These are phyloP conservation scores for Petrea volubilis DNA, from an alignment of 257 asterid species.

Conservation along the genomic window DNA sequence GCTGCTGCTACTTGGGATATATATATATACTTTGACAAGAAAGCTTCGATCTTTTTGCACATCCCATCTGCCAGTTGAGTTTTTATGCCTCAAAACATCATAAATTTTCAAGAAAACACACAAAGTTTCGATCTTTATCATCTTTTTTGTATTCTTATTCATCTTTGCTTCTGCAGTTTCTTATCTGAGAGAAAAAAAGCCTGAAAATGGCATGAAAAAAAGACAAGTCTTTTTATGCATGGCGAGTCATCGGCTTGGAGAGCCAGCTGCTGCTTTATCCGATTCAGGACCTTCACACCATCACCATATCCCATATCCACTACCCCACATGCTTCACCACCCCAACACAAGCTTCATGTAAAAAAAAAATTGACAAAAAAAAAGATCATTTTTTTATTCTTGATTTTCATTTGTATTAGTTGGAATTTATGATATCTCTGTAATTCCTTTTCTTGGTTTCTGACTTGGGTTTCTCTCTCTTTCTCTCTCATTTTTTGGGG, in stretches of 20 bases:
- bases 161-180: not conserved
- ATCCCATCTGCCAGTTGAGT: slow-evolving; percentile 17
- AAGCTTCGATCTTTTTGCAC: slow-evolving; percentile 48
- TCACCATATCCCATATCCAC: slow-evolving; percentile 54
- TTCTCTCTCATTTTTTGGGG: not conserved
- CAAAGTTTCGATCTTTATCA: not conserved
- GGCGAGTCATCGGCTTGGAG: slow-evolving; percentile 76
- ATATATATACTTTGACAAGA: slow-evolving; percentile 45
- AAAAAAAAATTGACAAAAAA: slow-evolving; percentile 16
- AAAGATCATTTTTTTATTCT: not conserved
- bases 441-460: slow-evolving; percentile 10
- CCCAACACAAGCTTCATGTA: slow-evolving; percentile 59
- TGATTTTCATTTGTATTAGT: not conserved
- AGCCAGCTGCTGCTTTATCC: slow-evolving; percentile 45
- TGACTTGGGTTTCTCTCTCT: slow-evolving; percentile 21
- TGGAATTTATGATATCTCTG: not conserved
- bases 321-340: slow-evolving; percentile 60
- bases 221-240: slow-evolving; percentile 53
- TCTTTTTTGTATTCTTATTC: not conserved
- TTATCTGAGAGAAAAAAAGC: slow-evolving; percentile 10
- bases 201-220: slow-evolving; percentile 45
- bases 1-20: slow-evolving; percentile 21
- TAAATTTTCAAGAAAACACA: not conserved
- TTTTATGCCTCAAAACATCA: slow-evolving; percentile 14
- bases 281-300: slow-evolving; percentile 52